phyloP scores from a whole-genome alignment of 148 eudicot genomes.

The Heliamphora exappendiculata region DNA sequence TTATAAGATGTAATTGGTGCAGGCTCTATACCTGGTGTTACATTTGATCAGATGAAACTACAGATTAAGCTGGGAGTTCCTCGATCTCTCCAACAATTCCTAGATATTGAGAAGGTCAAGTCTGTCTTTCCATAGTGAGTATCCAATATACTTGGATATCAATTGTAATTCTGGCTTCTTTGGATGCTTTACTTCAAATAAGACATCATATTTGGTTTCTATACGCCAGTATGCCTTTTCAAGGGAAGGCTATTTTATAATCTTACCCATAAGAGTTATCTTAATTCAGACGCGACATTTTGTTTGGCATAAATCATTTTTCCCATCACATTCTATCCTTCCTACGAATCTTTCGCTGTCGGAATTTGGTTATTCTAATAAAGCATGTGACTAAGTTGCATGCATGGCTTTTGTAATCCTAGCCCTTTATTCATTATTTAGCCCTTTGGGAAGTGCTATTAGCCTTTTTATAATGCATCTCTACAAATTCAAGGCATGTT shows the following conservation, averaged over 20 bases:
- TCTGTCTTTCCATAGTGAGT: slow-evolving; percentile 98
- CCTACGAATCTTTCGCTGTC: background rate
- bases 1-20: slow-evolving; percentile 16
- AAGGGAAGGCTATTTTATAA: background rate
- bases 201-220: background rate
- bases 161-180: slow-evolving; percentile 1
- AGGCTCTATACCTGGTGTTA: slow-evolving; percentile 92
- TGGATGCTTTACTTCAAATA: background rate
- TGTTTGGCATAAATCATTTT: background rate
- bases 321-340: background rate
- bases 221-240: background rate
- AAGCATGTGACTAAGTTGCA: background rate
- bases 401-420: background rate
- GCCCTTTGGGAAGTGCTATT: background rate
- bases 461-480: background rate
- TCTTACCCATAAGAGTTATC: background rate
- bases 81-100: slow-evolving; percentile 52
- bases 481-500: background rate
- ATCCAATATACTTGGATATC: background rate
- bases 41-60: slow-evolving; percentile 86
- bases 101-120: slow-evolving; percentile 84
- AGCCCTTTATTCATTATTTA: background rate
- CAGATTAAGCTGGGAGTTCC: slow-evolving; percentile 96
- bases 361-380: background rate
- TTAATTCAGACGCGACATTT: background rate